Conservation (phyloP, 2,329 filamentous ascomycete genomes). For the Verticillium dahliae region DNA sequence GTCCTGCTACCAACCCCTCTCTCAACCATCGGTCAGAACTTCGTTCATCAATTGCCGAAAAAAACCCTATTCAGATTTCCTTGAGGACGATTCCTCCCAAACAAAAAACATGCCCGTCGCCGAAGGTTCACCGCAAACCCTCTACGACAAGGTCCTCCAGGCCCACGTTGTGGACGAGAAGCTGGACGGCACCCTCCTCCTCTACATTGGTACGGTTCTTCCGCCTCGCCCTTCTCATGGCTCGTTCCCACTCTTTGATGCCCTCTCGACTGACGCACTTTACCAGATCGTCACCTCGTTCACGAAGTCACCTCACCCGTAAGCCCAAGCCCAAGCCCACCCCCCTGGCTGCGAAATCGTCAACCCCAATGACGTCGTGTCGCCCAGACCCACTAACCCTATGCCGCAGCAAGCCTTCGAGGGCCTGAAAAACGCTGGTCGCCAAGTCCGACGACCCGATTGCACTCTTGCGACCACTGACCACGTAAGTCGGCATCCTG, state of each 20-base stretch:
- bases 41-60: neutral
- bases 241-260: neutral
- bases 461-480: constrained; percentile 96
- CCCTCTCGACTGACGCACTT: neutral
- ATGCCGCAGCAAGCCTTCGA: constrained; percentile 82
- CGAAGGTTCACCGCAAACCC: constrained; percentile 67
- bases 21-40: neutral
- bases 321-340: constrained; percentile 26
- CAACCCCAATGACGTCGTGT: constrained; percentile 6
- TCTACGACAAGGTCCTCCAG: constrained; percentile 97
- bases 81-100: neutral
- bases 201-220: constrained; percentile 75
- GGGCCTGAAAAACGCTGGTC: constrained; percentile 80
- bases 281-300: constrained; percentile 80
- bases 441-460: constrained; percentile 86
- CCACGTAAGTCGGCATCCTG: constrained; percentile 59
- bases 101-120: constrained; percentile 64
- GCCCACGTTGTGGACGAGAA: constrained; percentile 94
- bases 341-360: neutral
- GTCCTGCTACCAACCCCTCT: neutral
- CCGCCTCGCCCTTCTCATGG: neutral
- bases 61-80: neutral
- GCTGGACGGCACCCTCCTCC: constrained; percentile 82
- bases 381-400: constrained; percentile 7
- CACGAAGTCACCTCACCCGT: constrained; percentile 98